A percentile compares a stretch with the other conserved stretches of the same genome.
Conservation (phyloP, 495 filamentous ascomycete species). For the Aspergillus taichungensis region DNA sequence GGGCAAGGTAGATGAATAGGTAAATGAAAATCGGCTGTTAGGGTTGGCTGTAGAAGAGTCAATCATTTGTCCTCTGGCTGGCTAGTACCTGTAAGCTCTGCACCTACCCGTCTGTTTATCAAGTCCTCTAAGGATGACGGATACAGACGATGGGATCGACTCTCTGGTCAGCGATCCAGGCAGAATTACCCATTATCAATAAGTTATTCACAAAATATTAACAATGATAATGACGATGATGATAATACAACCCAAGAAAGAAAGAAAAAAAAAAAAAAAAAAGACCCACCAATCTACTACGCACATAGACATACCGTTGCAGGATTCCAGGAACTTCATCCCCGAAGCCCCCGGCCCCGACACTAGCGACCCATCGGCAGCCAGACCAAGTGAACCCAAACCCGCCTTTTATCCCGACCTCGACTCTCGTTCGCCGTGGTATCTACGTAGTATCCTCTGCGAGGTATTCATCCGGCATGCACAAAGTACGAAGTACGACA, state of each 20-base stretch:
- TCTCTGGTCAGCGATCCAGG: conserved; percentile 3
- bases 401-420: conserved; percentile 11
- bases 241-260: conserved; percentile 1
- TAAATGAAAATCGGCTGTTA: no score
- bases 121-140: no score
- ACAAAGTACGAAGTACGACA: no score
- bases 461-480: no score
- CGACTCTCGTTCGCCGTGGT: neutral
- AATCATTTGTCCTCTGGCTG: no score
- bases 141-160: no score
- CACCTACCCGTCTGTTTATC: conserved; percentile 10
- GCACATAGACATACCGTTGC: conserved; percentile 9
- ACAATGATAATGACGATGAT: no score
- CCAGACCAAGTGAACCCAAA: conserved; percentile 4
- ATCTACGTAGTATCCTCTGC: no score
- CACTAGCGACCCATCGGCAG: conserved; percentile 12
- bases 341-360: conserved; percentile 11
- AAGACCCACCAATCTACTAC: neutral
- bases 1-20: no score
- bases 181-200: no score
- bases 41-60: no score
- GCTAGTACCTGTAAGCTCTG: conserved; percentile 1
- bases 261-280: neutral
- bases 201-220: no score
- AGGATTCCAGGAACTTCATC: conserved; percentile 19